phyloP scores from a whole-genome alignment of 2,329 filamentous ascomycete species.

The Parastagonospora nodorum region DNA sequence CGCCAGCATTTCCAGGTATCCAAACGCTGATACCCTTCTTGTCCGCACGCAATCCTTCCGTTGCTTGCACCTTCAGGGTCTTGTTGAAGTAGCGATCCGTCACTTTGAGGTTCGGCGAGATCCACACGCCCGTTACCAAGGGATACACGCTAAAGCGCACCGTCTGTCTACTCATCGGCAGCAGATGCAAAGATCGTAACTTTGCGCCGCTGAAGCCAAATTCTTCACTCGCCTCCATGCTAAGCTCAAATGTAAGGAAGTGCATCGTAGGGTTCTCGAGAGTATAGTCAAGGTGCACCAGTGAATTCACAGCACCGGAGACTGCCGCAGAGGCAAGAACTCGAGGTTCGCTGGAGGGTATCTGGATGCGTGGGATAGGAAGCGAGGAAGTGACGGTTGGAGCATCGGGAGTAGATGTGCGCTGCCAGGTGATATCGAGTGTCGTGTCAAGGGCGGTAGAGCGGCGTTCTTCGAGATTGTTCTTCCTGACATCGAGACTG shows the following conservation, averaged over 20 bases:
- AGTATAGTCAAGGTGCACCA: slow-evolving; percentile 62
- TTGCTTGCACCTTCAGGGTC: slow-evolving; percentile 78
- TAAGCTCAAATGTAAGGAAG: slow-evolving; percentile 89
- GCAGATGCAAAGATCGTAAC: slow-evolving; percentile 75
- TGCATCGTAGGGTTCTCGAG: slow-evolving; percentile 95
- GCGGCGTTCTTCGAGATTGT: slow-evolving; percentile 79
- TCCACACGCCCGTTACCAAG: slow-evolving; percentile 66
- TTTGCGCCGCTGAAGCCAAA: slow-evolving; percentile 95
- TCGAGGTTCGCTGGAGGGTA: slow-evolving; percentile 83
- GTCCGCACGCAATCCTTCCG: slow-evolving; percentile 66
- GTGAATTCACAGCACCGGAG: slow-evolving; percentile 31
- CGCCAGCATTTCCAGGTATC: slow-evolving; percentile 32
- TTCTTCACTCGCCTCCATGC: slow-evolving; percentile 88
- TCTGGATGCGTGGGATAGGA: slow-evolving; percentile 76
- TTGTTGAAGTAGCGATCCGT: slow-evolving; percentile 94
- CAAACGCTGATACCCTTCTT: slow-evolving; percentile 57
- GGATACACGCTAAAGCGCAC: slow-evolving; percentile 78
- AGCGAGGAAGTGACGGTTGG: slow-evolving; percentile 59
- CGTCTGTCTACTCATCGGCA: slow-evolving; percentile 77
- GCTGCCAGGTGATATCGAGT: slow-evolving; percentile 78
- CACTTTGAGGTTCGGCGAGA: slow-evolving; percentile 75
- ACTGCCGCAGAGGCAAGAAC: slow-evolving; percentile 64
- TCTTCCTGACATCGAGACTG: slow-evolving; percentile 74
- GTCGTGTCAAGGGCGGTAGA: slow-evolving; percentile 75
- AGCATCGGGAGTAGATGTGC: slow-evolving; percentile 49